Conservation (phyloP, 306 rosid species). For the Quercus gilva region DNA sequence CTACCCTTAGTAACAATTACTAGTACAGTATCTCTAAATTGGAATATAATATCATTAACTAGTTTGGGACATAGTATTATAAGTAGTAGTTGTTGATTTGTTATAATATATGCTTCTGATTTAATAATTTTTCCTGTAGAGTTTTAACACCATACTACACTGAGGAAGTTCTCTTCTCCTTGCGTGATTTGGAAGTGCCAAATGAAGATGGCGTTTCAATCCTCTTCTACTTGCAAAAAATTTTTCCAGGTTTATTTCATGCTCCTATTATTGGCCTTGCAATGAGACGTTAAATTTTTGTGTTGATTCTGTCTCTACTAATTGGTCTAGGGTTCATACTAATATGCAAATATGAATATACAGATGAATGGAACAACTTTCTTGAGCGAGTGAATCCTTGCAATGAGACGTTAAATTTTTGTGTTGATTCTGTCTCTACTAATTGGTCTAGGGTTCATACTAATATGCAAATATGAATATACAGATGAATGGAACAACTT, state of each 20-base stretch:
- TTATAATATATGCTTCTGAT: neutral
- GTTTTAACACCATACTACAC: conserved; percentile 92
- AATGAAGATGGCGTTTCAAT: conserved; percentile 97
- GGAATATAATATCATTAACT: neutral
- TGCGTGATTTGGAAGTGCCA: conserved; percentile 59
- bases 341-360: conserved; percentile 11
- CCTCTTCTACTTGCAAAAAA: conserved; percentile 90
- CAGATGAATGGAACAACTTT: conserved; percentile 97
- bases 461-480: conserved; percentile 13
- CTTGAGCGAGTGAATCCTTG: conserved; percentile 49
- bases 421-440: neutral
- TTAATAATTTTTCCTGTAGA: conserved; percentile 38
- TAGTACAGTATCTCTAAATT: neutral
- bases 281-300: neutral
- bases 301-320: neutral
- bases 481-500: conserved; percentile 97
- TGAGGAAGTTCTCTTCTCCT: conserved; percentile 94
- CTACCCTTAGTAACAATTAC: too few species aligned
- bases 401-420: neutral
- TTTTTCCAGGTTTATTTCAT: conserved; percentile 72
- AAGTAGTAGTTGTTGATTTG: neutral
- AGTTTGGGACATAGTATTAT: neutral
- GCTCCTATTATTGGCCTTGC: conserved; percentile 3
- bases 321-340: neutral
- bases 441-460: neutral